phyloP scores from a whole-genome alignment of 2,329 filamentous ascomycete species.

The Xylogone sp. region DNA sequence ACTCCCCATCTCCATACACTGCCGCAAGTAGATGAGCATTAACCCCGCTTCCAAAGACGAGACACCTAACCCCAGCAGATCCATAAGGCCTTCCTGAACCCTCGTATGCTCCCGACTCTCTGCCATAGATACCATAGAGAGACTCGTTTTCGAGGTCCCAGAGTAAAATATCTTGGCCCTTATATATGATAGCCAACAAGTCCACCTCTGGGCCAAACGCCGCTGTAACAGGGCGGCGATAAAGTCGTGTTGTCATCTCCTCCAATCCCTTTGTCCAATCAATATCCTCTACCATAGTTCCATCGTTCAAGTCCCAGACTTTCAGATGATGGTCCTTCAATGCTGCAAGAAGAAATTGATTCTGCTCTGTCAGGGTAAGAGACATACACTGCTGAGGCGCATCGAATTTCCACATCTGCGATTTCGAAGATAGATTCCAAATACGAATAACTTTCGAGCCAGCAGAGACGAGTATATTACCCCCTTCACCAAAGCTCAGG shows the following conservation, averaged over 20 bases:
- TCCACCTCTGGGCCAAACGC: neutral
- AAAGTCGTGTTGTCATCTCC: neutral
- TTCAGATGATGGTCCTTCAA: conserved; percentile 14
- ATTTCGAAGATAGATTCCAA: conserved; percentile 15
- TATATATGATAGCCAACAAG: conserved; percentile 1
- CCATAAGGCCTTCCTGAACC: too few relatives aligned
- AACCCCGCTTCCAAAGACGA: neutral
- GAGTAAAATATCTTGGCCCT: conserved; percentile 2
- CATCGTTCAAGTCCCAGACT: conserved; percentile 12
- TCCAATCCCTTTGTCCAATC: neutral
- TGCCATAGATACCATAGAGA: conserved; percentile 2
- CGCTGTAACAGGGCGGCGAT: neutral
- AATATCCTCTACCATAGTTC: neutral
- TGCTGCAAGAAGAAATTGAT: conserved; percentile 15
- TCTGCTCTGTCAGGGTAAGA: conserved; percentile 10
- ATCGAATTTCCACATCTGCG: conserved; percentile 13
- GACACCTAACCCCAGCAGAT: neutral
- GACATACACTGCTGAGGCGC: conserved; percentile 10
- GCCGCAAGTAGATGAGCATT: neutral
- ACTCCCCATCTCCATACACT: neutral
- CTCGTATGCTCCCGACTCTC: neutral
- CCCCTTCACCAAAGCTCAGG: conserved; percentile 7
- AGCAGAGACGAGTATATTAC: conserved; percentile 10
- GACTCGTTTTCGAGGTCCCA: neutral
- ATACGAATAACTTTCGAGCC: conserved; percentile 8